Conservation (phyloP, 2,329 filamentous ascomycete species). For the Paecilomyces variotii region DNA sequence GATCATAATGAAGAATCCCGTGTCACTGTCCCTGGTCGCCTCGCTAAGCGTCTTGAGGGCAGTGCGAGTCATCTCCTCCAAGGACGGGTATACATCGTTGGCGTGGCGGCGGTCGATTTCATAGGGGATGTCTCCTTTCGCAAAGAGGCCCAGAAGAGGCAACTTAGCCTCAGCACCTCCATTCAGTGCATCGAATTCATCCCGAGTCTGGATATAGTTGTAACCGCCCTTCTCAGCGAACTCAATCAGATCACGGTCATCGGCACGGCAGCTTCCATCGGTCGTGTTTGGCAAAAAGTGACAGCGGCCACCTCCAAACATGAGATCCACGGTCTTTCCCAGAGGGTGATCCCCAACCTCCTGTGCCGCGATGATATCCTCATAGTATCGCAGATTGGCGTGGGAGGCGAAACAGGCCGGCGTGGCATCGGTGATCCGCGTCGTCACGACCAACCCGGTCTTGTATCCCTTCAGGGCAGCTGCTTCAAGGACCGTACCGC, state of each 20-base stretch:
- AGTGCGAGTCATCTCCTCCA: conserved; percentile 83
- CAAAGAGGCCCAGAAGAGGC: conserved; percentile 80
- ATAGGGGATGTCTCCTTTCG: conserved; percentile 74
- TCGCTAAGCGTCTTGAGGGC: conserved; percentile 71
- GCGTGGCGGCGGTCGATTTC: conserved; percentile 82
- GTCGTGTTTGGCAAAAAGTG: conserved; percentile 83
- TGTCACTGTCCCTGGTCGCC: conserved; percentile 73
- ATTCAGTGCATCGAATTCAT: conserved; percentile 67
- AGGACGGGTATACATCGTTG: conserved; percentile 72
- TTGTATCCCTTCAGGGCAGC: conserved; percentile 86
- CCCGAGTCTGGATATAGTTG: conserved; percentile 64
- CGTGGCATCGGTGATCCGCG: conserved; percentile 88
- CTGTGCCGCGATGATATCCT: conserved; percentile 87
- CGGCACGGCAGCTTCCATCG: conserved; percentile 69
- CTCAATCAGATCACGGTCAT: conserved; percentile 66
- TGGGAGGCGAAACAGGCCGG: conserved; percentile 92
- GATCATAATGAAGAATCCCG: conserved; percentile 98
- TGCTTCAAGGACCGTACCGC: conserved; percentile 87
- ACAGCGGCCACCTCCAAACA: conserved; percentile 87
- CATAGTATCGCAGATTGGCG: conserved; percentile 68
- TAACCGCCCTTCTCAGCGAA: conserved; percentile 73
- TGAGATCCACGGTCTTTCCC: conserved; percentile 79
- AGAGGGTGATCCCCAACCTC: conserved; percentile 83
- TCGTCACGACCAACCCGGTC: conserved; percentile 92
- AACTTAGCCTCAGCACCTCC: conserved; percentile 61